Evolutionary conservation across 1,284 basidiomycete genomes (phyloP), one percentile per base, ranked within the genome.

Genomic region (Malassezia slooffiae): DNA sequence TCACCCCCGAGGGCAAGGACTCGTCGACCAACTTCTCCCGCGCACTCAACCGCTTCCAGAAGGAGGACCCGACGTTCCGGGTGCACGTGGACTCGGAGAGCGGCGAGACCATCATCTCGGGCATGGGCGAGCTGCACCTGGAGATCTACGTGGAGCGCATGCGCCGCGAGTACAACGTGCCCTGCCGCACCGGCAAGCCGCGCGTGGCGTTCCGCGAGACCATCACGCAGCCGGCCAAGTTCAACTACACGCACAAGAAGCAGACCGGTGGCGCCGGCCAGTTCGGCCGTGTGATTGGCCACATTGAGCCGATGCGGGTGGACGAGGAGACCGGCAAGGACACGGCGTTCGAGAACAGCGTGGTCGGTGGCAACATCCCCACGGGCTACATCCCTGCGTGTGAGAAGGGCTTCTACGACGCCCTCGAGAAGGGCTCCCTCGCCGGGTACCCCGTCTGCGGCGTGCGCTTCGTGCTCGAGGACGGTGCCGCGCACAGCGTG

Each of bases 111-210:
- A 99, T 99, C 71, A 96, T 99, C 54, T 91, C 87, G 24, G 93
- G 93, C 15, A 99, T 97, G 93, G 93, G 91, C 22, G 93, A 99
- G 72, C 79, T 99, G 9, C 93, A 99, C 70, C 79, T 99, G 20
- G 93, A 99, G 69, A 95, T 99, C 65, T 97, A 99, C 73, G 91
- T 96, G 51, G 93, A 97, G 72, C 84, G 93, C 33, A 96, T 99
- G 89, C 82, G 81, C 59, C 82, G 93, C 48, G 93, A 99, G 73
- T 99, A 99, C 74, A 86, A 85, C 53, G 86, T 91, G 20, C 80
- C 86, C 26, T 95, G 89, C 68, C 78, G 80, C 9, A 96, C 91
- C 2, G 91, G 93, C 50, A 91, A 91, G 72, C 93, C 93, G 10
- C 83, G 85, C 19, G 93, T 97, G 34, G 90, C 91, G 2, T 99